Evolutionary conservation across 2,329 filamentous ascomycete genomes (phyloP).

Genomic region (Aureobasidium leucospermi): DNA sequence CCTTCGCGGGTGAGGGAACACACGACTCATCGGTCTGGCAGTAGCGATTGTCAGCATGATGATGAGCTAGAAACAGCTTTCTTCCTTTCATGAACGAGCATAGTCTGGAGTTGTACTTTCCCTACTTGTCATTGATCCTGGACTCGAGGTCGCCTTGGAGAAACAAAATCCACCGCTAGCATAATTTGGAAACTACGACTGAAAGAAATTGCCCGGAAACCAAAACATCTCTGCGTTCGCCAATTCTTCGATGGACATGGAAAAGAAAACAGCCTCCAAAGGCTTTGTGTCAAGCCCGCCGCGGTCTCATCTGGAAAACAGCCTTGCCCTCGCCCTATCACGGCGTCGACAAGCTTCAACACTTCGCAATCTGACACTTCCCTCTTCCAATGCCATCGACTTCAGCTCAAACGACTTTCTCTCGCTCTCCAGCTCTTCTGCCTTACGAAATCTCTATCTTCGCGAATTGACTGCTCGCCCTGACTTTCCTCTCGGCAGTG

Average conservation of each 20-base stretch:
- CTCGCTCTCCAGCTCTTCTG: conserved; percentile 44
- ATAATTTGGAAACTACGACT: background rate
- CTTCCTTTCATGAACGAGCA: background rate
- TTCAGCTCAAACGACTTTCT: conserved; percentile 63
- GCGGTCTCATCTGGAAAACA: conserved; percentile 17
- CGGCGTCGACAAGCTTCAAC: conserved; percentile 37
- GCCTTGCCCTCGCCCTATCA: conserved; percentile 26
- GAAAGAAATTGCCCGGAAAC: background rate
- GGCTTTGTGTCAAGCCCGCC: background rate
- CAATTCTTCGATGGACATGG: background rate
- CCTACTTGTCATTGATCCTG: background rate
- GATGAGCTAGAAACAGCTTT: background rate
- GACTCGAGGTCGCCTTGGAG: background rate
- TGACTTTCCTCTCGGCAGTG: conserved; percentile 44
- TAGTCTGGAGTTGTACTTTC: background rate
- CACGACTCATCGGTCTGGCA: conserved; percentile 2
- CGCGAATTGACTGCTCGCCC: conserved; percentile 34
- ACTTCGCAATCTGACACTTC: conserved; percentile 41
- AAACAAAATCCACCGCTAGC: background rate
- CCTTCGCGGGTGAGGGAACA: background rate
- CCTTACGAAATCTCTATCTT: conserved; percentile 43
- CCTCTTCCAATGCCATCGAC: conserved; percentile 38
- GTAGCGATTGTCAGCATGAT: background rate
- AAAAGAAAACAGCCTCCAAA: background rate
- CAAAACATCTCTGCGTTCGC: background rate